These are phyloP conservation scores for Naegleria gruberi DNA, from an alignment of 208 protist species.

Conservation along the genomic window DNA sequence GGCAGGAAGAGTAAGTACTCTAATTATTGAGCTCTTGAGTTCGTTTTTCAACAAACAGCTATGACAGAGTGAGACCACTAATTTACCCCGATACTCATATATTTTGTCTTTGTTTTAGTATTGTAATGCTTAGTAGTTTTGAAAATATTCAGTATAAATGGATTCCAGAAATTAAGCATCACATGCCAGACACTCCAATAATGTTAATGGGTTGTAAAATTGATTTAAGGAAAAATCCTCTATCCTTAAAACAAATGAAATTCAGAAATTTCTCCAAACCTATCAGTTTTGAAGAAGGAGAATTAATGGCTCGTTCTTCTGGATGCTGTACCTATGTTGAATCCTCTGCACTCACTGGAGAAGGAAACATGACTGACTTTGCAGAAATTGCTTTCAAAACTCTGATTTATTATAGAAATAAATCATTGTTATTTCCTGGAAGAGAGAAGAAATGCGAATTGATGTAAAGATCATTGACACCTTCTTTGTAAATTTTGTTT, in stretches of 20 bases:
- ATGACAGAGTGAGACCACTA: neutral
- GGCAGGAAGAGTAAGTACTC: too few relatives aligned
- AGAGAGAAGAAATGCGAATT: too few relatives aligned
- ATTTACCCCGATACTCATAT: neutral
- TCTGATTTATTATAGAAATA: too few relatives aligned
- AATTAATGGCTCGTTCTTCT: neutral
- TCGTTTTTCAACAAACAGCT: too few relatives aligned
- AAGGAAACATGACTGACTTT: too few relatives aligned
- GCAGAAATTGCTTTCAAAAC: too few relatives aligned
- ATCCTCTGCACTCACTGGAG: neutral
- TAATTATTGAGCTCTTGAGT: too few relatives aligned
- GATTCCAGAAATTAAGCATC: constrained; percentile 59
- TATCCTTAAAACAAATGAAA: neutral
- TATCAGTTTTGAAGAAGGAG: neutral
- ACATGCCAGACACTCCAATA: constrained; percentile 55
- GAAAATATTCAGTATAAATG: constrained; percentile 50
- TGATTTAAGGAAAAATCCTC: constrained; percentile 38
- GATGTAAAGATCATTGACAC: too few relatives aligned
- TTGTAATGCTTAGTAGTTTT: too few relatives aligned
- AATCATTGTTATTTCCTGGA: too few relatives aligned
- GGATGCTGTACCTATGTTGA: neutral
- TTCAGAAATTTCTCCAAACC: neutral
- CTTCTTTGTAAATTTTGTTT: too few relatives aligned
- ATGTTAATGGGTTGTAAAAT: constrained; percentile 77
- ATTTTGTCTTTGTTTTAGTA: neutral